These are phyloP conservation scores for Micractinium conductrix DNA, from an alignment of 139 green algal species.

Conservation along the genomic window DNA sequence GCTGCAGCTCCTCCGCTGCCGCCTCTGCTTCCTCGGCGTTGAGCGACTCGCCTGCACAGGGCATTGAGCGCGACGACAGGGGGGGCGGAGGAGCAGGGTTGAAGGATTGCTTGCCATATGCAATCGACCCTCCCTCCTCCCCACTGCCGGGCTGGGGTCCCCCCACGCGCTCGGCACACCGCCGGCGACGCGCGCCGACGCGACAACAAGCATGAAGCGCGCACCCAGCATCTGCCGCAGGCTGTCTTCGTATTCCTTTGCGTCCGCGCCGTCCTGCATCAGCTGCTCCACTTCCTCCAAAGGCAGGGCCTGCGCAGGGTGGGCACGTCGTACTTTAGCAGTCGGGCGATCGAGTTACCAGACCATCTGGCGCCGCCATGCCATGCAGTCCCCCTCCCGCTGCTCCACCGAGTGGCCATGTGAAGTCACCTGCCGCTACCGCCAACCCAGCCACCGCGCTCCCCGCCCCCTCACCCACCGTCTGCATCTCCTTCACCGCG, in stretches of 20 bases:
- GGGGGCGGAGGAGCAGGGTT: neutral
- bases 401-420: no score
- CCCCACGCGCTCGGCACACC: neutral
- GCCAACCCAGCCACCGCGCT: neutral
- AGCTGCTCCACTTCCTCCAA: slow-evolving; percentile 83
- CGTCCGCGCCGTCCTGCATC: slow-evolving; percentile 57
- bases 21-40: slow-evolving; percentile 14
- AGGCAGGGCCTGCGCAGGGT: slow-evolving; percentile 60
- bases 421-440: neutral
- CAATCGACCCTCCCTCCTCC: neutral
- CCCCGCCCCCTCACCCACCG: no score
- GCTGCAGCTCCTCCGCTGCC: neutral
- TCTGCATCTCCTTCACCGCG: slow-evolving; percentile 77
- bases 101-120: neutral
- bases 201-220: neutral
- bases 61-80: neutral
- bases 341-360: no score
- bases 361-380: neutral
- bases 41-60: slow-evolving; percentile 15
- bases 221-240: slow-evolving; percentile 26
- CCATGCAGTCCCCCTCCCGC: no score
- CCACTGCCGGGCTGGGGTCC: neutral
- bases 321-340: no score
- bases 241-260: slow-evolving; percentile 3
- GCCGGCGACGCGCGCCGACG: neutral